A percentile compares a stretch with the other conserved stretches of the same genome.
These are phyloP conservation scores for Galeopsis tetrahit DNA, from an alignment of 257 asterid genomes.

Conservation along the genomic window DNA sequence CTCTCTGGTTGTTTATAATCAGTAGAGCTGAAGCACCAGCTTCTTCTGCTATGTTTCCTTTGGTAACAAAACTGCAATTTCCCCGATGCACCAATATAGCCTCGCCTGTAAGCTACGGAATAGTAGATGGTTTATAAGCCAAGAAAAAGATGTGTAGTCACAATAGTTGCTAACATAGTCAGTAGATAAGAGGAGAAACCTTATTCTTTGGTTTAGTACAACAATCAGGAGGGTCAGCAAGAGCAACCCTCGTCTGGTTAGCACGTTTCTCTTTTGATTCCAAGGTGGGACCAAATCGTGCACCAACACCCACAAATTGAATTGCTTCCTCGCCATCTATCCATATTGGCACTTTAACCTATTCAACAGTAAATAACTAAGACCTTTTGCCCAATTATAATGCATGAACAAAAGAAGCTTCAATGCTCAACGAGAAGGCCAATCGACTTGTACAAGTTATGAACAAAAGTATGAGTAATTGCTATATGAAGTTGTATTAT, in stretches of 20 bases:
- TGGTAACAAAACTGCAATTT: conserved; percentile 80
- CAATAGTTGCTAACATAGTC: not conserved
- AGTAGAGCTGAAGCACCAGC: conserved; percentile 90
- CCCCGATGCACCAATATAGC: conserved; percentile 88
- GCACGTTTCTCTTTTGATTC: conserved; percentile 97
- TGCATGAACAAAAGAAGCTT: not conserved
- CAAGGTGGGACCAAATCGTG: conserved; percentile 91
- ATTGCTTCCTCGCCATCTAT: conserved; percentile 64
- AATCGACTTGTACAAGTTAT: not conserved
- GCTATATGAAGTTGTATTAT: not conserved
- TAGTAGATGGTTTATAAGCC: conserved; percentile 11
- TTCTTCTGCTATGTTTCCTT: conserved; percentile 79
- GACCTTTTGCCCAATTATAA: conserved; percentile 16
- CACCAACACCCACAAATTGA: conserved; percentile 95
- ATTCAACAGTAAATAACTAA: conserved; percentile 29
- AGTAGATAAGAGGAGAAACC: conserved; percentile 49
- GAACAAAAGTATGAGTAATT: not conserved
- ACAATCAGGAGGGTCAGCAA: conserved; percentile 94
- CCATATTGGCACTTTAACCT: conserved; percentile 94
- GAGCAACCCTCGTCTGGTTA: conserved; percentile 67
- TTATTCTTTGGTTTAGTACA: conserved; percentile 78
- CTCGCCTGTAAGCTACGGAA: conserved; percentile 72
- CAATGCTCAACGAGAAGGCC: not conserved
- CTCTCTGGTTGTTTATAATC: conserved; percentile 78
- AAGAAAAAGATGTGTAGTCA: not conserved